phyloP scores from a whole-genome alignment of 139 green algal species.

The Haematococcus lacustris region DNA sequence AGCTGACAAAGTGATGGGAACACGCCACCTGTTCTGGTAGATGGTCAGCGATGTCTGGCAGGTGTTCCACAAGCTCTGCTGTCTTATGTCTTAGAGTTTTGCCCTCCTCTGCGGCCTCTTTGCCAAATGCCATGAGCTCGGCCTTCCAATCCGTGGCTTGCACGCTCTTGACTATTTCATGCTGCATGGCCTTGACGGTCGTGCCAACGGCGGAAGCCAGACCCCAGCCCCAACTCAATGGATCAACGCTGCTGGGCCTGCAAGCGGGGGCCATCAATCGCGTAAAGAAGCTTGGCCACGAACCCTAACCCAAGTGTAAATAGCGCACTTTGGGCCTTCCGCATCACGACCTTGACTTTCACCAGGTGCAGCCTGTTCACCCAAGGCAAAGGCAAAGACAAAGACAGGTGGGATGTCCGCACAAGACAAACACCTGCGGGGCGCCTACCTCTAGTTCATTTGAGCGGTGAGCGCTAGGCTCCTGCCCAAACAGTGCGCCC shows the following conservation, averaged over 20 bases:
- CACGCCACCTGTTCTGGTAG: not conserved
- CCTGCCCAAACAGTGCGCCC: too few species aligned
- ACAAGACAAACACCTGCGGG: too few species aligned
- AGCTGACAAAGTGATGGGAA: too few species aligned
- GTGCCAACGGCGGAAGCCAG: not conserved
- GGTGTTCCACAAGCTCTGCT: constrained; percentile 36
- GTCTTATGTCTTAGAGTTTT: constrained; percentile 38
- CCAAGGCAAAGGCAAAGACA: too few species aligned
- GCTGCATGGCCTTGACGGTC: not conserved
- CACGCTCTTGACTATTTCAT: constrained; percentile 58
- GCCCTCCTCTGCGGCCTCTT: constrained; percentile 55
- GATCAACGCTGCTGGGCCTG: not conserved
- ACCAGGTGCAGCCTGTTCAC: too few species aligned
- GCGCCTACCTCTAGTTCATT: too few species aligned
- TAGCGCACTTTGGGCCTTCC: too few species aligned
- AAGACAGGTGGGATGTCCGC: too few species aligned
- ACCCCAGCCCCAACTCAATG: not conserved
- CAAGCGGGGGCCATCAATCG: not conserved
- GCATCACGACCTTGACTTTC: too few species aligned
- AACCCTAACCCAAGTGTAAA: not conserved
- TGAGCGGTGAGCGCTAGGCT: too few species aligned
- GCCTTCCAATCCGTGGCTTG: constrained; percentile 62
- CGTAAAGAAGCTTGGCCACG: not conserved
- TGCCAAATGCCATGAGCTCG: constrained; percentile 59
- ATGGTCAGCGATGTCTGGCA: not conserved